Evolutionary conservation across 129 eudicot genomes (phyloP), one percentile per base, ranked within the genome.

Genomic region (Centaurea solstitialis): DNA sequence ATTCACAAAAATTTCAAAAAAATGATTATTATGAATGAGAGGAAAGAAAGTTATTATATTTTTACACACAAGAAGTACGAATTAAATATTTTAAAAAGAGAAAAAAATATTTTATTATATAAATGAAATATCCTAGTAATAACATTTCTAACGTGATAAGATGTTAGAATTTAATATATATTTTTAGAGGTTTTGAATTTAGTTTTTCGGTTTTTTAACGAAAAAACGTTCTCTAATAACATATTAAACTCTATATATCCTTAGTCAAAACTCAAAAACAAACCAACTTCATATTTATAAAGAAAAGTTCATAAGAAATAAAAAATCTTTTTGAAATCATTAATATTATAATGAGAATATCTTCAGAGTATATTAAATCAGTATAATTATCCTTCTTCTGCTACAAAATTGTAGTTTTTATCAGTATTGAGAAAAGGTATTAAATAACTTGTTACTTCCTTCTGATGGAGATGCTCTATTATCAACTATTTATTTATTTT

Each of bases 311-410:
- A 41, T 2, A 0, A 9, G 47, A 10, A 41, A n/a, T n/a, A n/a
- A 41, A 41, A 41, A 41, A 9, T 41, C 12, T 41, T 41, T 41
- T 0, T 7, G 2, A 41, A 9, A 41, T 41, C 47, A 39, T 70
- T 21, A 70, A 37, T 35, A 37, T 70, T 70, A 23, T 9, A 68
- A 18, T 12, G 1, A 10, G 3, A 1, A 33, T 5, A 4, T 33
- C 47, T 40, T 73, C 23, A 73, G 76, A 73, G 64, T 73, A 73
- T 47, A 74, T 66, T 66, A 3, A 74, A 47, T 47, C 41, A 47
- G 24, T 74, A 24, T 74, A 74, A 13, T 66, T 74, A 74, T 74
- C 77, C 23, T 74, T 45, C 67, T 74, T 47, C 8, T 11, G 41
- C 47, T 23, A 74, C 6, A 26, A 6, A 40, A 74, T 45, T 38